Evolutionary conservation across 2,329 filamentous ascomycete species (phyloP), one percentile per base, ranked within the genome.

Genomic region (Xylariaceae sp.): DNA sequence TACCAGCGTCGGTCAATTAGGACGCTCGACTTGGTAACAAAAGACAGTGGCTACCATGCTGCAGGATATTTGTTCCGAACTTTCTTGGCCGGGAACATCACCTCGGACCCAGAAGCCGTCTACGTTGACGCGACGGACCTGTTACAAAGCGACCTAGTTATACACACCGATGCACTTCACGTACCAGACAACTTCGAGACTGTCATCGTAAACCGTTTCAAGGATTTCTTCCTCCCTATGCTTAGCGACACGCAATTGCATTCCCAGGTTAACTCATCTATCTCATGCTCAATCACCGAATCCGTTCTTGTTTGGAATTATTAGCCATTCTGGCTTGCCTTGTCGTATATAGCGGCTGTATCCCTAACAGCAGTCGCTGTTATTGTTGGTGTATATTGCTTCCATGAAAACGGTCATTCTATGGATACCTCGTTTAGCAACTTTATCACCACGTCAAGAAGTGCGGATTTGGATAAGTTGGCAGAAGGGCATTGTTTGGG

Each of bases 241-340:
- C 29, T 56, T 23, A 50, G 51, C n/a, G 58, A 58, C 23, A 37
- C 14, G 5, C 32, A 46, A n/a, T 49, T 57, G 43, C 51, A 61
- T 29, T 48, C 50, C 20, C 55, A 54, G 20, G 16, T 41, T 21
- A 12, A 47, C 14, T 37, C 42, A 3, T 21, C 44, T 20, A n/a
- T 42, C 1, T 20, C 51, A 2, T 61, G 58, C 20, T 45, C 45
- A 1, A 37, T 51, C 14, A 48, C 48, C 23, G 37, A 46, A 2
- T 20, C 49, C 12, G 46, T 57, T 19, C 45, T 54, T n/a, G 55
- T 61, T 14, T 61, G 58, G 58, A 53, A 52, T n/a, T 61, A 61
- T 40, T 45, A 46, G 29, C 55, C 59, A 1, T 56, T 55, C 26
- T 58, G 52, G 55, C 52, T 61, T n/a, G 52, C 52, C 20, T 21